Percentiles rank a stretch among this genome's conserved stretches.
Conservation (phyloP, 2,329 filamentous ascomycete genomes). For the Talaromyces sp. region DNA sequence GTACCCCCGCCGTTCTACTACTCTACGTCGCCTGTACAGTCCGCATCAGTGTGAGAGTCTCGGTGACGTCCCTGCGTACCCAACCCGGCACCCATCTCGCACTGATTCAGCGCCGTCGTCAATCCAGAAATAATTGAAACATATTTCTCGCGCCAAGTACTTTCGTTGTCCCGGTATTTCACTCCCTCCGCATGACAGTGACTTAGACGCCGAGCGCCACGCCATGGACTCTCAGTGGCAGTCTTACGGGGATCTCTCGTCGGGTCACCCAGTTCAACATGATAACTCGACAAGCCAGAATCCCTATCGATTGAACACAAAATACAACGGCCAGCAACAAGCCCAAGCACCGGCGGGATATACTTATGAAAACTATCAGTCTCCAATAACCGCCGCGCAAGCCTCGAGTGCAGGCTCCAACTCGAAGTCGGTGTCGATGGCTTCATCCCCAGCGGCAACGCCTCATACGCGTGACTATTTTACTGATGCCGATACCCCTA, state of each 20-base stretch:
- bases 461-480: slow-evolving; percentile 63
- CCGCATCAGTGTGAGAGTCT: slow-evolving; percentile 11
- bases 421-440: slow-evolving; percentile 54
- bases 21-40: slow-evolving; percentile 20
- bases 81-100: background rate
- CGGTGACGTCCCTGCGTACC: slow-evolving; percentile 7
- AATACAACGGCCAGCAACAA: slow-evolving; percentile 46
- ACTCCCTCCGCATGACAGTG: slow-evolving; percentile 19
- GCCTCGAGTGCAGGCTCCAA: slow-evolving; percentile 39
- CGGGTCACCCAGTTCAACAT: slow-evolving; percentile 64
- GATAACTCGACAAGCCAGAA: slow-evolving; percentile 54
- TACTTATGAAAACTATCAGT: slow-evolving; percentile 68
- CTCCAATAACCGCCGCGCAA: slow-evolving; percentile 36
- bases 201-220: slow-evolving; percentile 21
- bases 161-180: background rate
- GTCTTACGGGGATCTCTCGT: slow-evolving; percentile 61
- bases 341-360: slow-evolving; percentile 58
- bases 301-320: slow-evolving; percentile 52
- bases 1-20: slow-evolving; percentile 16
- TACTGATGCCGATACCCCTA: slow-evolving; percentile 72
- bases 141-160: slow-evolving; percentile 3
- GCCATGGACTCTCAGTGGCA: slow-evolving; percentile 64
- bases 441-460: slow-evolving; percentile 60
- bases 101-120: slow-evolving; percentile 22
- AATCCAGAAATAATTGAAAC: slow-evolving; percentile 26